phyloP scores from a whole-genome alignment of 2,329 filamentous ascomycete genomes.

The Botryotinia narcissicola region DNA sequence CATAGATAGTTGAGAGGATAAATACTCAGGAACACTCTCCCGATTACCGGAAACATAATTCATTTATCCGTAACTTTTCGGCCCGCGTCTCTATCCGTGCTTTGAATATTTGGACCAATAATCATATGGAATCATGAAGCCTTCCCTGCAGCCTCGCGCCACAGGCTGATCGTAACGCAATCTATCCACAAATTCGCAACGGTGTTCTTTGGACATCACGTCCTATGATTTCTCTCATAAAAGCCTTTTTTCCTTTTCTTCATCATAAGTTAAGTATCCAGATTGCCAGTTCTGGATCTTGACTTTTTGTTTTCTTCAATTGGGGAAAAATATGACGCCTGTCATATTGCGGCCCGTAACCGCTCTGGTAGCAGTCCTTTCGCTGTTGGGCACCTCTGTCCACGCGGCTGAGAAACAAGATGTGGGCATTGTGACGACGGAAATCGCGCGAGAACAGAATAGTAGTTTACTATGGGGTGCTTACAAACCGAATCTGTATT shows the following conservation, averaged over 20 bases:
- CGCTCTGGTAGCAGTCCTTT: constrained; percentile 25
- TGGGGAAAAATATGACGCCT: constrained; percentile 30
- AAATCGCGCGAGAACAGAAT: constrained; percentile 55
- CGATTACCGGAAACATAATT: constrained; percentile 6
- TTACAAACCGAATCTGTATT: constrained; percentile 91
- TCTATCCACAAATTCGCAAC: constrained; percentile 26
- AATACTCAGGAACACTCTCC: constrained; percentile 12
- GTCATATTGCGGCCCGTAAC: constrained; percentile 23
- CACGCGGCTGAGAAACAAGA: constrained; percentile 31
- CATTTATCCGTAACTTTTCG: constrained; percentile 19
- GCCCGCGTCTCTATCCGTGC: constrained; percentile 10
- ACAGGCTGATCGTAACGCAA: constrained; percentile 30
- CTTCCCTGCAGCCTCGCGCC: constrained; percentile 33
- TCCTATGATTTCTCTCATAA: constrained; percentile 2
- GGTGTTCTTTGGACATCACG: constrained; percentile 21
- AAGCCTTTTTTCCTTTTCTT: constrained; percentile 4
- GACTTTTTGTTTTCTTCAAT: constrained; percentile 19
- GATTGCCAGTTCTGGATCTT: constrained; percentile 6
- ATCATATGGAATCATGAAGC: not conserved
- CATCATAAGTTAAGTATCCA: constrained; percentile 29
- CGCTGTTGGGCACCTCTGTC: constrained; percentile 3
- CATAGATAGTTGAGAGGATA: not conserved
- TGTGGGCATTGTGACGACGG: constrained; percentile 34
- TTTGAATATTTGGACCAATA: not conserved
- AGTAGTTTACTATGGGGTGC: constrained; percentile 93